Evolutionary conservation across 768 basidiomycete genomes (phyloP), one percentile per base, ranked within the genome.

Genomic region (Arthromyces matolae): DNA sequence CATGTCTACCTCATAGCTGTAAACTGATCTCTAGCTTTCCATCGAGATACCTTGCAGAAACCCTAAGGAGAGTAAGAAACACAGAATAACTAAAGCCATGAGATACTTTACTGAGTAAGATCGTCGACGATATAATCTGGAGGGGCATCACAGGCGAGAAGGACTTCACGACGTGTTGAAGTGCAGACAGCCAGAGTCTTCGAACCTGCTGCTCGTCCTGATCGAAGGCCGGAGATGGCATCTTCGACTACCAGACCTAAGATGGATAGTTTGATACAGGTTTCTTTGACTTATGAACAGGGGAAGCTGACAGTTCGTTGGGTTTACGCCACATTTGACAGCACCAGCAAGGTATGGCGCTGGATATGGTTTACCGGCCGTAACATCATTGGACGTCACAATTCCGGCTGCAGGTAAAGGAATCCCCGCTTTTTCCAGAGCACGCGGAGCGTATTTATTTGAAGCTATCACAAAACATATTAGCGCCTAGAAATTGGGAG

Each of bases 161-260:
- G 71, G 27, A 63, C 62, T 33, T 78, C 75, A 14, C 80, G 70
- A 20, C 76, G 59, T 45, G 92, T 87, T 5, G 86, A 87, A 25
- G 93, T 94, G 61, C 87, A 89, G 1, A 93, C 88, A 1, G 86
- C 93, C 12, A 95, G 74, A 0, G 86, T 88, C 38, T 65, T 73
- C 40, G 86, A 76, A 9, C 90, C 89, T 14, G 90, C 86, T 6
- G 86, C 83, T 38, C 77, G 78, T 18, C 91, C 91, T 13, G 88
- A 76, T 50, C 70, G 71, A 53, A 93, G 67, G 3, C 93, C 93
- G 12, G 89, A 84, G 4, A 91, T 86, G 2, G 93, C 92, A 59
- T 96, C 93, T 58, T 94, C 92, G 3, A 96, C 75, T 7, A 95
- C 93, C 49, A 95, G 71, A 58, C 87, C 88, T 90, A 53, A 20